Evolutionary conservation across 345 rosid genomes (phyloP), one percentile per base, ranked within the genome.

Genomic region (Brassica incana): DNA sequence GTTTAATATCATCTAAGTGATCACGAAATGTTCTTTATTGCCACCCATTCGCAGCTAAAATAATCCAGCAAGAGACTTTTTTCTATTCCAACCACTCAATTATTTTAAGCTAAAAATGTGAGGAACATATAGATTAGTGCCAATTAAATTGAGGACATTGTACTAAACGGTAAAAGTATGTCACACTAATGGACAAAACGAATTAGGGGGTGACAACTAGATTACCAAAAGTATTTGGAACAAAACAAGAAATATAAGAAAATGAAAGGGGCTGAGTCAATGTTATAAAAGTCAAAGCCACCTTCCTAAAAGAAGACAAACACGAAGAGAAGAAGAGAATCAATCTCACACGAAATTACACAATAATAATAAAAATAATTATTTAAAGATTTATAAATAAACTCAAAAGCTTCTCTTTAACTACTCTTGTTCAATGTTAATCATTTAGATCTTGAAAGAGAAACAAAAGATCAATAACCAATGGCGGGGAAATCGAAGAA

Each of bases 401-500:
- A 14, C n/a, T 36, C 23, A 9, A n/a, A 23, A 72, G 56, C 64
- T 67, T 79, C 54, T 7, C 16, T 27, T 62, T 61, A 45, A 61
- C 27, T 16, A 52, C 18, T 43, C 77, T 40, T 69, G 2, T 69
- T 68, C 58, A 64, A 69, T 65, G 79, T 40, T 56, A 11, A 6
- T 15, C 35, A 29, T 64, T 64, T 70, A 80, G 83, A 80, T 80
- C 80, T 80, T 29, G 38, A 58, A 3, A 54, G 60, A 3, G 23
- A 54, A 7, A 3, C 25, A 29, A 15, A 5, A 15, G 7, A 1
- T 1, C 3, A 16, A 65, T 14, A 75, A 48, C 7, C 27, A 52
- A 69, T 80, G 83, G 83, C 83, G 63, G 11, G 68, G 3, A 80
- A 80, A 75, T 65, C 83, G 54, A 80, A 80, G 71, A 43, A 75